Conservation (phyloP, 1,284 basidiomycete species). For the Ganoderma meredithae region DNA sequence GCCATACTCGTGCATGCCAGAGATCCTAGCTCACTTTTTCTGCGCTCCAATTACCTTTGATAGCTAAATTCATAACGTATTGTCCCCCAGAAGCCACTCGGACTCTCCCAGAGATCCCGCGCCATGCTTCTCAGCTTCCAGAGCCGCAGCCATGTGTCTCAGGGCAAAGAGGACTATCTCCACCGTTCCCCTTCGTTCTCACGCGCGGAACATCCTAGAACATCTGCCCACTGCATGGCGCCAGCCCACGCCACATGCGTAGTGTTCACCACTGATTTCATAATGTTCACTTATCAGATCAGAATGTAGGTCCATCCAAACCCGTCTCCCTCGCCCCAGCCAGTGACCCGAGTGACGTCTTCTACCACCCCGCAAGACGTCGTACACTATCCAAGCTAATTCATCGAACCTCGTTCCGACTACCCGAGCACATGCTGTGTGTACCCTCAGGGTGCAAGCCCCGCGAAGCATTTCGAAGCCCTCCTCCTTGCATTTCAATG, state of each 20-base stretch:
- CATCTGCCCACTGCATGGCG: slow-evolving; percentile 20
- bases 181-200: slow-evolving; percentile 30
- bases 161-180: slow-evolving; percentile 33
- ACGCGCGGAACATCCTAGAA: slow-evolving; percentile 27
- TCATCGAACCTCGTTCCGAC: background rate
- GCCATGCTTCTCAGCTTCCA: slow-evolving; percentile 23
- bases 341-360: slow-evolving; percentile 5
- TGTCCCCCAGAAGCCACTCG: slow-evolving; percentile 21
- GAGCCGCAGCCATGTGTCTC: slow-evolving; percentile 13
- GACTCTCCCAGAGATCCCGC: slow-evolving; percentile 31
- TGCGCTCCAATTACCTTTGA: slow-evolving; percentile 31
- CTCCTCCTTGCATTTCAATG: slow-evolving; percentile 15
- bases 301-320: slow-evolving; percentile 33
- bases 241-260: slow-evolving; percentile 30
- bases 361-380: background rate
- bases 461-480: slow-evolving; percentile 20
- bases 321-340: slow-evolving; percentile 1
- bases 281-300: slow-evolving; percentile 34
- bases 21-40: slow-evolving; percentile 19
- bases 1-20: slow-evolving; percentile 28
- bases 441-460: slow-evolving; percentile 10
- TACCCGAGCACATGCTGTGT: slow-evolving; percentile 15
- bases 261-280: slow-evolving; percentile 34
- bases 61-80: slow-evolving; percentile 36
- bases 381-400: slow-evolving; percentile 9